Base-by-base conservation (phyloP, 306 rosid genomes). In the Geum urbanum region DNA sequence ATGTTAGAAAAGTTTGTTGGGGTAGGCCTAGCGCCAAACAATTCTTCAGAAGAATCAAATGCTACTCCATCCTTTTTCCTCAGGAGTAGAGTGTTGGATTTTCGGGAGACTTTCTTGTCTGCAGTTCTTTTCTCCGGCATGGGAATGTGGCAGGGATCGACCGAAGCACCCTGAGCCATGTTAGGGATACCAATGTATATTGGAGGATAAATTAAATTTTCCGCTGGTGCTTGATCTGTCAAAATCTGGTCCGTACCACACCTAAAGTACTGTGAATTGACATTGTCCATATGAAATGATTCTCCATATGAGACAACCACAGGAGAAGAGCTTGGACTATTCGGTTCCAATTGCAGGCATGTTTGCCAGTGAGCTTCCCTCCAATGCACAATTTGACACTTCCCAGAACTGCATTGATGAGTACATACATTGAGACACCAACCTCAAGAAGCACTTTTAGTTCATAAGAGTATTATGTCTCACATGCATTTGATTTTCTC, bases 351-450 rank as follows among this genome's bases (percentile, higher is more conserved):
- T 51, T 56, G 84, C 81, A 73, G 81, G 76, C 96, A 90, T 76
- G 86, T 91, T 58, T 80, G 85, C 85, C 86, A 85, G 84, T 90
- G 96, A 79, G 71, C 73, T 82, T 84, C 84, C 85, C 96, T 85
- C 96, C 96, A 90, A 63, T 90, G 96, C 63, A 85, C 75, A 73
- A 90, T 87, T 79, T 90, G 96, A 81, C 96, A 90, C 74, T 90
- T 85, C 72, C 96, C 96, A 63, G 94, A 90, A 86, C 96, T 90
- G 91, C 74, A 79, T 58, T 78, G 71, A 74, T 41, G 72, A 77
- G 78, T 83, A 75, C 55, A 77, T 64, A 74, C n/a, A 54, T 66
- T 82, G 24, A 49, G 72, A 53, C 69, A 76, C 52, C 15, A 14
- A 18, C 19, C 46, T 62, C 37, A 54, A n/a, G 49, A 16, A 24